Conservation (phyloP, 371 early-diverging fungal species). For the Apophysomyces sp. region DNA sequence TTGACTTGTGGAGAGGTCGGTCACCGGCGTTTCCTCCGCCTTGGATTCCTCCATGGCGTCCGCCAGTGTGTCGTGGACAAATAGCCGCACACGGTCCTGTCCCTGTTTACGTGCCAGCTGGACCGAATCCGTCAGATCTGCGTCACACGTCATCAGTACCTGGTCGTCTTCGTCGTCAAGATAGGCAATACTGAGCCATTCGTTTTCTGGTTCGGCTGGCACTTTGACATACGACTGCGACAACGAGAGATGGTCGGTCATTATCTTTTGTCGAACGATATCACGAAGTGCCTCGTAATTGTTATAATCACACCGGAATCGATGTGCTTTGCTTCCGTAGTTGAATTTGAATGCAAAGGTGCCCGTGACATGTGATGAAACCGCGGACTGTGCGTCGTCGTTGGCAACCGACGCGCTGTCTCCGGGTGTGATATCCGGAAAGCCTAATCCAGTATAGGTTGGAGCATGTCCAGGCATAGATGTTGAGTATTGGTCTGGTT, state of each 20-base stretch:
- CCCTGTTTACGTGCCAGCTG: slow-evolving; percentile 74
- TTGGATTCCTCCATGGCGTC: background rate
- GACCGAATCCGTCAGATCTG: slow-evolving; percentile 84
- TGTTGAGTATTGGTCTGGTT: slow-evolving; percentile 1
- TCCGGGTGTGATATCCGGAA: slow-evolving; percentile 45
- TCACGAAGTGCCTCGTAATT: slow-evolving; percentile 51
- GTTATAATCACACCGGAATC: slow-evolving; percentile 60
- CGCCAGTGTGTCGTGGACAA: slow-evolving; percentile 48
- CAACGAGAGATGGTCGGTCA: slow-evolving; percentile 32
- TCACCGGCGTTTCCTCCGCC: background rate
- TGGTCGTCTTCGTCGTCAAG: slow-evolving; percentile 89
- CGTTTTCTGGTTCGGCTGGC: slow-evolving; percentile 4
- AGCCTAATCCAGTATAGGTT: slow-evolving; percentile 27
- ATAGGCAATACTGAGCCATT: slow-evolving; percentile 70
- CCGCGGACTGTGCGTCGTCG: slow-evolving; percentile 24
- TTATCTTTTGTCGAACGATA: slow-evolving; percentile 43
- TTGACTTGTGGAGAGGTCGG: slow-evolving; percentile 3
- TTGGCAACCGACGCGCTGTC: slow-evolving; percentile 46
- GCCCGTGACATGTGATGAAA: slow-evolving; percentile 17
- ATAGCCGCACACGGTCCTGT: slow-evolving; percentile 78
- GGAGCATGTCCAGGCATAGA: slow-evolving; percentile 14
- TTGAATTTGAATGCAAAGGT: slow-evolving; percentile 82
- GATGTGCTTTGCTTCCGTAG: slow-evolving; percentile 65
- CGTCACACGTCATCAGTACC: slow-evolving; percentile 76
- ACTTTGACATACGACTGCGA: slow-evolving; percentile 24